Conservation (phyloP, 2,329 filamentous ascomycete species). For the Metarhizium brunneum region DNA sequence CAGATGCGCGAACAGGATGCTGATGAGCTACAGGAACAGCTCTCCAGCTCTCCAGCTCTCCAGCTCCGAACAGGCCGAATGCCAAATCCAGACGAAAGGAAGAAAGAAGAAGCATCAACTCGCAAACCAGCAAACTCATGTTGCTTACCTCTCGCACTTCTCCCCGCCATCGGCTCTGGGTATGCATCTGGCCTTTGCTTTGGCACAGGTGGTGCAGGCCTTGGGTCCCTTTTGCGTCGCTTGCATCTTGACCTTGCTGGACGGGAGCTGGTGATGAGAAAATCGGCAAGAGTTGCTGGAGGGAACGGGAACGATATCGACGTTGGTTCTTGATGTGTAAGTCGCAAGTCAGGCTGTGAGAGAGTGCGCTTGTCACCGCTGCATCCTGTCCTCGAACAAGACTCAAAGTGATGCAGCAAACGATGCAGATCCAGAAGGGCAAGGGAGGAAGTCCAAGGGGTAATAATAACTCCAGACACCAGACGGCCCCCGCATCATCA, state of each 20-base stretch:
- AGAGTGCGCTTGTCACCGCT: neutral
- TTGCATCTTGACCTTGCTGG: conserved; percentile 12
- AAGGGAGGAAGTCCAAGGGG: conserved; percentile 1
- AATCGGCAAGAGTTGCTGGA: no score
- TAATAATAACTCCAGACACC: neutral
- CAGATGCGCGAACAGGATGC: neutral
- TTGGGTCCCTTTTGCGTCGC: conserved; percentile 33
- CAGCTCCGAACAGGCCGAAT: neutral
- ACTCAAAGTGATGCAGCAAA: neutral
- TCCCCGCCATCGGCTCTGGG: conserved; percentile 27
- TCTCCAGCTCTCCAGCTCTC: neutral
- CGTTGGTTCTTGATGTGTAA: neutral
- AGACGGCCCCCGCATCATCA: neutral
- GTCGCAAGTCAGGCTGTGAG: neutral
- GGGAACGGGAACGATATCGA: neutral
- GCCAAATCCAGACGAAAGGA: neutral
- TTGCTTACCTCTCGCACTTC: conserved; percentile 38
- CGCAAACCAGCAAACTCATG: neutral
- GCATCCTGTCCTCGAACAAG: neutral
- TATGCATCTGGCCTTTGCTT: conserved; percentile 42
- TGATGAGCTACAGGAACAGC: neutral
- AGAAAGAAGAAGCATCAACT: neutral
- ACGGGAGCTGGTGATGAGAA: neutral
- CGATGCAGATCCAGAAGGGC: neutral
- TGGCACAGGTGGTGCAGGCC: conserved; percentile 41